Evolutionary conservation across 805 yeast genomes (phyloP).

Genomic region (Saccharomyces kudriavzevii): DNA sequence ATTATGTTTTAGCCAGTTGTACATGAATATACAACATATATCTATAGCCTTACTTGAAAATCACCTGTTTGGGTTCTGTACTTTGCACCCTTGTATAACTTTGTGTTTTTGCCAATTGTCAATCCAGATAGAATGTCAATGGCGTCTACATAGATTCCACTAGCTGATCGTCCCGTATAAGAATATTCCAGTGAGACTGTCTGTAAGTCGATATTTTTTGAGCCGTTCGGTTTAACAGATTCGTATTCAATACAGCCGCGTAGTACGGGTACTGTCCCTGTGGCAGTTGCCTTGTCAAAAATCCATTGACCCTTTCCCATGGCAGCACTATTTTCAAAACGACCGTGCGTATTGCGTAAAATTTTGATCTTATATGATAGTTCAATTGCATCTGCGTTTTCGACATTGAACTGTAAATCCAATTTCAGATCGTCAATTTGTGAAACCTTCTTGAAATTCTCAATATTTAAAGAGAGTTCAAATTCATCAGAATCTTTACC

Average conservation of each 20-base stretch:
- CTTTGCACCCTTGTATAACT: background rate
- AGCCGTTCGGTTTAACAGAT: background rate
- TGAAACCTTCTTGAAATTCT: conserved; percentile 37
- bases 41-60: background rate
- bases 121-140: background rate
- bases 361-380: conserved; percentile 40
- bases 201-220: background rate
- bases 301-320: conserved; percentile 53
- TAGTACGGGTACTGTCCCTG: conserved; percentile 62
- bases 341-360: conserved; percentile 68
- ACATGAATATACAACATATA: background rate
- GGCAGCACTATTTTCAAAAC: conserved; percentile 45
- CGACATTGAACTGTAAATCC: conserved; percentile 26
- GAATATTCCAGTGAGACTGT: background rate
- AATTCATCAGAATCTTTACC: conserved; percentile 35
- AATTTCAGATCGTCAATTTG: conserved; percentile 41
- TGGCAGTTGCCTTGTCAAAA: conserved; percentile 46
- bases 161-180: background rate
- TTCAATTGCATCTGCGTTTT: background rate
- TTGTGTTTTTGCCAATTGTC: background rate
- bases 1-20: background rate
- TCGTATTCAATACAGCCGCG: conserved; percentile 45
- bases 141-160: background rate
- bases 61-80: background rate
- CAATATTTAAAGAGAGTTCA: conserved; percentile 29